Evolutionary conservation across 2,329 filamentous ascomycete genomes (phyloP), one percentile per base, ranked within the genome.

Genomic region (Diaporthe citriasiana): DNA sequence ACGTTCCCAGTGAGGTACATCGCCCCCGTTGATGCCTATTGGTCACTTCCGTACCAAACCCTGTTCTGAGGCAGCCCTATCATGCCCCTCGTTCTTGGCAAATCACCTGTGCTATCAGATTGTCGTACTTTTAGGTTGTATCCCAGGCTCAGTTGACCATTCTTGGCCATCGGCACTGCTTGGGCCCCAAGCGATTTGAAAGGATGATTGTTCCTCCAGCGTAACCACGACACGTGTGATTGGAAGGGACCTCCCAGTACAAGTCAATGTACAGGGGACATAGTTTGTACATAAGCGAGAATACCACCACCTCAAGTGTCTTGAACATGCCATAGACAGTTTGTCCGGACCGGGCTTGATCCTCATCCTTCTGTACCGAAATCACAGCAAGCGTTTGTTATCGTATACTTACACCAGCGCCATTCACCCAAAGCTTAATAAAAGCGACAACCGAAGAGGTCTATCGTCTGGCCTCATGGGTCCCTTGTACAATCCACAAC

Each of bases 41-140:
- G 53, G 53, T 17, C 53, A 57, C 53, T 35, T 30, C 30, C 6
- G 8, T 38, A 15, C 7, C 38, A 9, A 38, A 38, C 55, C 55
- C 55, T 57, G 55, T 38, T 25, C 33, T 57, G 55, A 22, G 15
- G 55, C 33, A 57, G 55, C 55, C 19, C 55, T 57, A 57, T 57
- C 55, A 2, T n/a, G 22, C 33, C 55, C 55, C 55, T 57, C 33
- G 55, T 38, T 33, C 47, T 22, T 57, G 55, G 55, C 55, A 57
- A 30, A 35, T 15, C 22, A 33, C 38, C 15, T 40, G 56, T 59
- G 35, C 35, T 22, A 25, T 25, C 10, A 12, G 22, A 25, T 35
- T 27, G n/a, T n/a, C 56, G 8, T 35, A 25, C 6, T 0, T 25
- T 40, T n/a, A 13, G 40, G 33, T 59, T 40, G 22, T 35, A 40